phyloP scores from a whole-genome alignment of 176 grass and related monocot species.

The Microstegium vimineum region DNA sequence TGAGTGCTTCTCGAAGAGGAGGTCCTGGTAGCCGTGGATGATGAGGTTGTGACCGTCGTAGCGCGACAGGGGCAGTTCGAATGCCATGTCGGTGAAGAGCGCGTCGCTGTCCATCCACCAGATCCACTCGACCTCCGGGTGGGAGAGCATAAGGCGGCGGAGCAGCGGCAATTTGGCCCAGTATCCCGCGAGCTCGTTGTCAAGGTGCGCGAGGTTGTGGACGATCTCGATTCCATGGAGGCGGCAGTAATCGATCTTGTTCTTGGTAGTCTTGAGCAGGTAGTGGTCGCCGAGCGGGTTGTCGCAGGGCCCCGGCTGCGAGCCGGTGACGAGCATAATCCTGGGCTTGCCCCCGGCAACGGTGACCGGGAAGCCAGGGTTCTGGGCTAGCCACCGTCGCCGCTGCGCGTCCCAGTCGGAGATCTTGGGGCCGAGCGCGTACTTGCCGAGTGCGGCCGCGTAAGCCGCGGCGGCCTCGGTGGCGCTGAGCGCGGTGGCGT shows the following conservation, averaged over 20 bases:
- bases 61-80: slow-evolving; percentile 64
- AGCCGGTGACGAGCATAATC: slow-evolving; percentile 83
- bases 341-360: slow-evolving; percentile 50
- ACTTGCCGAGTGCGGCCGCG: slow-evolving; percentile 17
- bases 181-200: slow-evolving; percentile 83
- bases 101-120: slow-evolving; percentile 99
- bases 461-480: slow-evolving; percentile 19
- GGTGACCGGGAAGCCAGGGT: slow-evolving; percentile 56
- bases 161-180: slow-evolving; percentile 92
- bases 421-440: slow-evolving; percentile 73
- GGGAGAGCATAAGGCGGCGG: slow-evolving; percentile 76
- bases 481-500: slow-evolving; percentile 34
- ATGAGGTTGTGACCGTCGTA: slow-evolving; percentile 74
- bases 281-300: slow-evolving; percentile 88
- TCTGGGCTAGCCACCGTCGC: slow-evolving; percentile 53
- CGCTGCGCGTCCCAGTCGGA: slow-evolving; percentile 72
- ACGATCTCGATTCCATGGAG: slow-evolving; percentile 85
- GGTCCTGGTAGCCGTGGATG: slow-evolving; percentile 88
- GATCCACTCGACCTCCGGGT: slow-evolving; percentile 95
- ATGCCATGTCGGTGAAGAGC: slow-evolving; percentile 96
- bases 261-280: slow-evolving; percentile 83
- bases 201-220: slow-evolving; percentile 90
- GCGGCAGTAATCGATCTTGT: slow-evolving; percentile 96
- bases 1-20: slow-evolving; percentile 75
- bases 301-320: slow-evolving; percentile 83